A percentile compares a stretch with the other conserved stretches of the same genome.
Evolutionary conservation across 768 basidiomycete genomes (phyloP).

Genomic region (Amanita fuliginea): DNA sequence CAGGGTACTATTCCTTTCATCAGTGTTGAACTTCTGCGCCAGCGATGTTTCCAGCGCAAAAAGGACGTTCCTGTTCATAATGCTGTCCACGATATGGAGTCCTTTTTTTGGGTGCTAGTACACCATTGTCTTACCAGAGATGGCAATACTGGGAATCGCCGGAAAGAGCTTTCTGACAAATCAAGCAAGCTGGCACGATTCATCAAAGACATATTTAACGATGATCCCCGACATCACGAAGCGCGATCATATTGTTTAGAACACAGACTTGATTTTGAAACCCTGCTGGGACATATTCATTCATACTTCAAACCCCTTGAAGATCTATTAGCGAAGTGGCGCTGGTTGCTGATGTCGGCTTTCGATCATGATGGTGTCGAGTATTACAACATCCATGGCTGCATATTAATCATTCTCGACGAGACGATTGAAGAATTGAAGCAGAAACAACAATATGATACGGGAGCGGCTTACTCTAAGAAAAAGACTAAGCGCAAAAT

Average conservation of each 20-base stretch:
- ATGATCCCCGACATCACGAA: no score
- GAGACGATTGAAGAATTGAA: background rate
- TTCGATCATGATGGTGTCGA: background rate
- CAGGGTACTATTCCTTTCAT: background rate
- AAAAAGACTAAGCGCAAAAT: no score
- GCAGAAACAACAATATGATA: background rate
- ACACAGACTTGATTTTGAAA: background rate
- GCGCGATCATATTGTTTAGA: no score
- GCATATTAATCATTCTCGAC: background rate
- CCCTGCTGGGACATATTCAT: background rate
- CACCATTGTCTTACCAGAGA: constrained; percentile 10
- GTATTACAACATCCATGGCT: background rate
- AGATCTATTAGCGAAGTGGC: background rate
- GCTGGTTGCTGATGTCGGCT: background rate
- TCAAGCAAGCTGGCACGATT: background rate
- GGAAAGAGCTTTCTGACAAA: background rate
- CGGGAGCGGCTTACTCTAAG: no score
- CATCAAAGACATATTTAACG: background rate
- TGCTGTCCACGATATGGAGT: constrained; percentile 13
- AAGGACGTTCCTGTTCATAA: background rate
- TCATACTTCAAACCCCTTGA: background rate
- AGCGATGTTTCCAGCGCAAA: background rate
- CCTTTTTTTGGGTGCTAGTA: constrained; percentile 13
- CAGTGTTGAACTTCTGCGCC: background rate
- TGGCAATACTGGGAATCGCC: constrained; percentile 9